Evolutionary conservation across 2,329 filamentous ascomycete species (phyloP).

Genomic region (Fusarium sp.): DNA sequence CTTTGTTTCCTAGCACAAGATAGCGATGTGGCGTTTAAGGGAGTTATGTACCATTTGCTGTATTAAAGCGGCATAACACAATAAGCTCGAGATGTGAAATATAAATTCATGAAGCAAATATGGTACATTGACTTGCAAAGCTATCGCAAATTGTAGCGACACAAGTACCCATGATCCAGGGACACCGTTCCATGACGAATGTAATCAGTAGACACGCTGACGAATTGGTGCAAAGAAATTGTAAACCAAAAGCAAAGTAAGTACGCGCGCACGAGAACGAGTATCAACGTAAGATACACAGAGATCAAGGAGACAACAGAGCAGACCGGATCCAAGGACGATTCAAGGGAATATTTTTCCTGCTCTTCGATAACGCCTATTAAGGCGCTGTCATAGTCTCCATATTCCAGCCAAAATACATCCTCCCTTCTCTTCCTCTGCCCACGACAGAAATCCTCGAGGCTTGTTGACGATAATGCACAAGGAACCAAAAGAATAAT

Average conservation of each 20-base stretch:
- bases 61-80: background rate
- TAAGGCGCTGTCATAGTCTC: conserved; percentile 27
- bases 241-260: conserved; percentile 8
- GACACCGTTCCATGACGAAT: conserved; percentile 34
- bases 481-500: conserved; percentile 13
- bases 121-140: conserved; percentile 25
- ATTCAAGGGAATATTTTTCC: conserved; percentile 14
- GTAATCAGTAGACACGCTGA: conserved; percentile 19
- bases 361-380: conserved; percentile 31
- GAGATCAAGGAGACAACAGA: conserved; percentile 3
- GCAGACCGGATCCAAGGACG: conserved; percentile 17
- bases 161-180: conserved; percentile 17
- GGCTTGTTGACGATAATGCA: conserved; percentile 7
- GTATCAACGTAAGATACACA: conserved; percentile 11
- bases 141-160: conserved; percentile 17
- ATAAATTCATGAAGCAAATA: conserved; percentile 19
- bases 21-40: conserved; percentile 31
- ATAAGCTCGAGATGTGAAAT: conserved; percentile 10
- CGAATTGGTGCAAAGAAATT: conserved; percentile 4
- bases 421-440: conserved; percentile 12
- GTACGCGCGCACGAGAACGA: conserved; percentile 2
- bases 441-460: background rate
- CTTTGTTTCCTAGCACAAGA: conserved; percentile 3
- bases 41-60: conserved; percentile 21
- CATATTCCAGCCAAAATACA: conserved; percentile 36